phyloP scores from a whole-genome alignment of 2,329 filamentous ascomycete genomes.

The Calonectria pseudoturangicola region DNA sequence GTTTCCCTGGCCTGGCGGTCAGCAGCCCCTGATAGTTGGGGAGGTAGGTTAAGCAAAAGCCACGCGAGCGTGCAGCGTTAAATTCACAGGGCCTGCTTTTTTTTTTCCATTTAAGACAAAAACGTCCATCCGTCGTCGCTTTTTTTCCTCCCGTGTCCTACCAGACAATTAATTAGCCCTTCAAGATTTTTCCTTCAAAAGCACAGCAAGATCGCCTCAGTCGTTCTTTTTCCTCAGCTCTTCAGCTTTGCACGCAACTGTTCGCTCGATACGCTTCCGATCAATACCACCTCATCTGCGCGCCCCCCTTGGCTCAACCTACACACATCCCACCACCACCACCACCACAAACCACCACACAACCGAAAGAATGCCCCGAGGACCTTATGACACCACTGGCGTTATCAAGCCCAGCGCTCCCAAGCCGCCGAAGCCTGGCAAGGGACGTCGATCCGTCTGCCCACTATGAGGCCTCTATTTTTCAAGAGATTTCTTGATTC shows the following conservation, averaged over 20 bases:
- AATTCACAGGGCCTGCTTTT: slow-evolving; percentile 31
- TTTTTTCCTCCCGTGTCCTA: slow-evolving; percentile 37
- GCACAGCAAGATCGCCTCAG: slow-evolving; percentile 13
- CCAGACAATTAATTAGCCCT: slow-evolving; percentile 26
- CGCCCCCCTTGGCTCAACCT: slow-evolving; percentile 27
- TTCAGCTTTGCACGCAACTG: slow-evolving; percentile 20
- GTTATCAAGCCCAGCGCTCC: slow-evolving; percentile 60
- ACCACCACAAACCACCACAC: slow-evolving; percentile 31
- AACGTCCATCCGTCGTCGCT: slow-evolving; percentile 33
- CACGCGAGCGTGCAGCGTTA: slow-evolving; percentile 33
- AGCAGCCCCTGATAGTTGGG: slow-evolving; percentile 32
- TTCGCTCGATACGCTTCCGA: slow-evolving; percentile 15
- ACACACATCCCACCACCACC: slow-evolving; percentile 30
- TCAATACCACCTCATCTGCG: slow-evolving; percentile 26
- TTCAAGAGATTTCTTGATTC: slow-evolving; percentile 30
- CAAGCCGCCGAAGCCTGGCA: slow-evolving; percentile 59
- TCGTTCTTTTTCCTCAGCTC: slow-evolving; percentile 32
- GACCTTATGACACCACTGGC: slow-evolving; percentile 63
- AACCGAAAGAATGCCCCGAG: slow-evolving; percentile 57
- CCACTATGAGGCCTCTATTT: slow-evolving; percentile 41
- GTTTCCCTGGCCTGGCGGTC: slow-evolving; percentile 29
- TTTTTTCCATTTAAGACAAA: slow-evolving; percentile 35
- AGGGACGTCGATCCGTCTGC: slow-evolving; percentile 40
- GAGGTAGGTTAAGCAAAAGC: slow-evolving; percentile 34
- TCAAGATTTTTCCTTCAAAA: slow-evolving; percentile 17